Evolutionary conservation across 305 asterid genomes (phyloP).

Genomic region (Solanum hybrid): DNA sequence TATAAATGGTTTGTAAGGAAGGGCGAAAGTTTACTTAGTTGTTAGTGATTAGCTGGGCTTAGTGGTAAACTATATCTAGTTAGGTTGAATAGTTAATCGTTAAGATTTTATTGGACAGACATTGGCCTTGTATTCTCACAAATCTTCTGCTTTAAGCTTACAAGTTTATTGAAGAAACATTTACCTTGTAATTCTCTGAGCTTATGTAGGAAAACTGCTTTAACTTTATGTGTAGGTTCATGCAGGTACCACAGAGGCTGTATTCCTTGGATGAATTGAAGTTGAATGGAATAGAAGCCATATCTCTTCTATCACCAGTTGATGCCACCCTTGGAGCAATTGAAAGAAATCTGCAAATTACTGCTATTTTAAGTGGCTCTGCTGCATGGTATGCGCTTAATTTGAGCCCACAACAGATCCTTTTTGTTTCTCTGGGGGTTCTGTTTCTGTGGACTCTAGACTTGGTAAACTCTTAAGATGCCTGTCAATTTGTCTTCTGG

Average conservation of each 20-base stretch:
- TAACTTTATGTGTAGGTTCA: conserved; percentile 14
- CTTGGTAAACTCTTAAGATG: conserved; percentile 42
- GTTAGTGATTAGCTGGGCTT: background rate
- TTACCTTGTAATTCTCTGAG: background rate
- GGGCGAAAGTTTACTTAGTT: background rate
- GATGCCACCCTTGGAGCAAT: conserved; percentile 68
- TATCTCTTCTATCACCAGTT: conserved; percentile 67
- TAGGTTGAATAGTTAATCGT: background rate
- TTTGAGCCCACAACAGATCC: conserved; percentile 48
- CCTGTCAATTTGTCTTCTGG: background rate
- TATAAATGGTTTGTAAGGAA: background rate
- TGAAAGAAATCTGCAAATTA: conserved; percentile 61
- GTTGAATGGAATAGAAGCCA: conserved; percentile 76
- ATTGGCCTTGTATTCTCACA: background rate
- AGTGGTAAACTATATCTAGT: background rate
- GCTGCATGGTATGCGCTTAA: conserved; percentile 53
- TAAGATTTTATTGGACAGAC: background rate
- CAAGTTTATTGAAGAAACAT: background rate
- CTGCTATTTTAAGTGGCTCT: conserved; percentile 62
- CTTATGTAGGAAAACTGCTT: conserved; percentile 1
- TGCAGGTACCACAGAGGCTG: conserved; percentile 94
- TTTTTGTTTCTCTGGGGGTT: conserved; percentile 49
- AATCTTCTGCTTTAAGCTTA: background rate
- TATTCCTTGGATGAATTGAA: conserved; percentile 79
- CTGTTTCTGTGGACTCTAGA: conserved; percentile 79